Base-by-base conservation (phyloP, 139 green algal species). In the Picochlorum sp. region DNA sequence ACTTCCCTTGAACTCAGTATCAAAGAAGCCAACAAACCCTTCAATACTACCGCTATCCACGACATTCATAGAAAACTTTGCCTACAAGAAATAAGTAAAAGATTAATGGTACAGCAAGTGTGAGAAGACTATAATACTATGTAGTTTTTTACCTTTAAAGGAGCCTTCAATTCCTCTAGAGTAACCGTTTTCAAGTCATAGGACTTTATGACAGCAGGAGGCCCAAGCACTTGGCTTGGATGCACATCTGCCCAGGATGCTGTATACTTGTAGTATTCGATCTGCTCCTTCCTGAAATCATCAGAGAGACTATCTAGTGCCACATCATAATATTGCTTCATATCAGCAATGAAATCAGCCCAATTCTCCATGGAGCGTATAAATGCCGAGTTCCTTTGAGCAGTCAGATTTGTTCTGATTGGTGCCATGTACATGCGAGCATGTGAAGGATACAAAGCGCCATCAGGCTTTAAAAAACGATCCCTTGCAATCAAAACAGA, bases 401-500 rank as follows among this genome's bases (percentile, higher is more conserved):
- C n/a, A 28, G 31, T 33, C 24, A 54, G 32, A 22, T 79, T 64
- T 28, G 69, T 80, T 32, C 77, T 75, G 37, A 94, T 90, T 55
- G 89, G 90, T 0, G 82, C 82, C 33, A 97, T 25, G 65, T 77
- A 91, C 72, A 98, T 84, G 60, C 75, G 75, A 4, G 90, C 91
- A 59, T 96, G 91, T 32, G 75, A 89, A 47, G 91, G 91, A 73
- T 92, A 98, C 53, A 99, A 63, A 1, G 86, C 72, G 20, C 93
- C 93, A 16, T 80, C 93, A 1, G 83, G 83, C 63, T 93, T 92
- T 31, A 99, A 75, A 64, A 93, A 99, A 40, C 59, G 53, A 75
- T 97, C 82, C 3, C 91, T 75, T 0, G 89, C 90, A 24, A 89
- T 68, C 26, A 98, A 63, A 30, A 98, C 90, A 18, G 66, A 85